phyloP scores from a whole-genome alignment of 352 stramenopile species.

The Pythium vanterpoolii region DNA sequence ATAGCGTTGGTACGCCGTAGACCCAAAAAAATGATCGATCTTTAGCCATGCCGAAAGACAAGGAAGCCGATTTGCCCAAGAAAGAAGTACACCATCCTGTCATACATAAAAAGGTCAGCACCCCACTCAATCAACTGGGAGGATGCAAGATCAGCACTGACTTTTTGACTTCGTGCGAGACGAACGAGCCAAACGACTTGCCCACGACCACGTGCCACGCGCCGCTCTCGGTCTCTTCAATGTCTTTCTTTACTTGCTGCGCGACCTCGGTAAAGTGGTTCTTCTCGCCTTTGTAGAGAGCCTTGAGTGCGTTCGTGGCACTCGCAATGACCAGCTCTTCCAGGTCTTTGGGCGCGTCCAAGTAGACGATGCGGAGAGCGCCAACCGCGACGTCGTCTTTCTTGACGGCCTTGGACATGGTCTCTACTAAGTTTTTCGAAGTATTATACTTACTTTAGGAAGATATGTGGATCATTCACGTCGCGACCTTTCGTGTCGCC shows the following conservation, averaged over 20 bases:
- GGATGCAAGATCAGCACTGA: conserved; percentile 18
- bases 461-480: not conserved
- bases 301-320: conserved; percentile 76
- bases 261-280: conserved; percentile 79
- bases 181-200: conserved; percentile 84
- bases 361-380: conserved; percentile 62
- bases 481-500: not conserved
- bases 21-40: too few species aligned
- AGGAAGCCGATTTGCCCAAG: conserved; percentile 78
- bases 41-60: conserved; percentile 65
- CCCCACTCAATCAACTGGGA: not conserved
- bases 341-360: conserved; percentile 64
- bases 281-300: conserved; percentile 84
- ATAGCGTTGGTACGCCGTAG: conserved; percentile 6
- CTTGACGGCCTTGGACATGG: conserved; percentile 77
- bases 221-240: conserved; percentile 63
- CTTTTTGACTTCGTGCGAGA: conserved; percentile 85
- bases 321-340: conserved; percentile 68
- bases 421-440: not conserved
- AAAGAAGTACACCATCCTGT: conserved; percentile 83
- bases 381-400: conserved; percentile 77
- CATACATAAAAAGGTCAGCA: not conserved
- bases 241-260: conserved; percentile 74
- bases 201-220: conserved; percentile 84
- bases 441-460: not conserved